These are phyloP conservation scores for Erigeron canadensis DNA, from an alignment of 129 eudicot species.

Conservation along the genomic window DNA sequence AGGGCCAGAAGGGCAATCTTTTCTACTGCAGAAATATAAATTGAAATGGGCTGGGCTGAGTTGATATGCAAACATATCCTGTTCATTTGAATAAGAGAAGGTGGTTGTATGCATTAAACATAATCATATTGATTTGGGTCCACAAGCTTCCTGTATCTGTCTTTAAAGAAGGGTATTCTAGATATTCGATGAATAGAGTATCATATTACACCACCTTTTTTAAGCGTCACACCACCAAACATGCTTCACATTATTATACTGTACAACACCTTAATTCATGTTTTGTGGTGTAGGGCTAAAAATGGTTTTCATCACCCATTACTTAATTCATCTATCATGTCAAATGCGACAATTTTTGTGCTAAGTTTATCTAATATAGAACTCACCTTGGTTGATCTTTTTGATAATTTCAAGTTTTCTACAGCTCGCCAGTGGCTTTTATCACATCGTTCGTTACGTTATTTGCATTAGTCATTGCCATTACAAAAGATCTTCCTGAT, in stretches of 20 bases:
- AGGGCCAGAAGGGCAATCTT: background rate
- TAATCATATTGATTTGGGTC: slow-evolving; percentile 1
- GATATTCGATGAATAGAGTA: slow-evolving; percentile 6
- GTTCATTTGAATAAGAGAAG: background rate
- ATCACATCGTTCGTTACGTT: slow-evolving; percentile 95
- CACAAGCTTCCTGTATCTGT: background rate
- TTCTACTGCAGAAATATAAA: background rate
- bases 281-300: no score
- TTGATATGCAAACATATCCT: background rate
- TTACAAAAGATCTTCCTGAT: slow-evolving; percentile 98
- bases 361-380: background rate
- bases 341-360: slow-evolving; percentile 11
- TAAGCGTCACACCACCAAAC: no score
- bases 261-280: no score
- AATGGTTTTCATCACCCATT: no score
- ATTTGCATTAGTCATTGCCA: slow-evolving; percentile 96
- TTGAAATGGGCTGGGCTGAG: background rate
- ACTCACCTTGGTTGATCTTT: slow-evolving; percentile 6
- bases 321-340: background rate
- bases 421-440: slow-evolving; percentile 95
- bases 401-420: background rate
- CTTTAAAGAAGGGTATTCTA: background rate
- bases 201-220: no score
- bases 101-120: slow-evolving; percentile 13
- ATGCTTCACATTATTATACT: no score